Evolutionary conservation across 106 monocot species (phyloP), one percentile per base, ranked within the genome.

Genomic region (Dactylorhiza incarnata): DNA sequence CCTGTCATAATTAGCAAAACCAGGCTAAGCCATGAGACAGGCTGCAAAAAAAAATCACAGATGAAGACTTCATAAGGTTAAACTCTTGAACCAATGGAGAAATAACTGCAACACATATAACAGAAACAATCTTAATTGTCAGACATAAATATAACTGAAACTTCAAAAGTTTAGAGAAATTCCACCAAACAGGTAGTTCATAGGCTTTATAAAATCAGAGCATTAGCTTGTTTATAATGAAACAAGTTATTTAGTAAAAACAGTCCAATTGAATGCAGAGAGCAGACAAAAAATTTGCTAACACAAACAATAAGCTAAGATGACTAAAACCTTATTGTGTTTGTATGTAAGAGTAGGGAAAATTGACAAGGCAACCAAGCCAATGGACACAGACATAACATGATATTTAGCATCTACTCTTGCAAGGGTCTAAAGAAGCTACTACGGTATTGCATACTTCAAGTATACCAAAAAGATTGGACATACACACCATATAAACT

Each of bases 1-100:
- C 94, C 97, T 9, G 97, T 99, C 47, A 91, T 48, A 45, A 99
- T 79, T 61, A 99, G 84, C 73, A 99, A 84, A 70, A 89, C 26
- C 86, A 99, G 85, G 78, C 94, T 99, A 74, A 89, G 73, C 91
- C 94, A 99, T 45, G 97, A 90, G 2, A 99, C 94, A 17, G 97
- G 97, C 97, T 99, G 87, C 80, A 88, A 24, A 6, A 77, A 19
- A 6, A 44, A 75, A 10, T 11, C 43, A 68, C 13, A 73, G 0
- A 75, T 7, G 43, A 67, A 51, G 74, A 69, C 19, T 26, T 16
- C 16, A 46, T 45, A 22, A 45, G 45, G 3, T 69, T 45, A 46
- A 69, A 65, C 65, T 80, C 75, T 53, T 79, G 79, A 72, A 65
- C 65, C 25, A 65, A 65, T 5, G 65, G 29, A 65, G 29, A 12